phyloP scores from a whole-genome alignment of 495 filamentous ascomycete genomes.

The Aspergillus panamensis region DNA sequence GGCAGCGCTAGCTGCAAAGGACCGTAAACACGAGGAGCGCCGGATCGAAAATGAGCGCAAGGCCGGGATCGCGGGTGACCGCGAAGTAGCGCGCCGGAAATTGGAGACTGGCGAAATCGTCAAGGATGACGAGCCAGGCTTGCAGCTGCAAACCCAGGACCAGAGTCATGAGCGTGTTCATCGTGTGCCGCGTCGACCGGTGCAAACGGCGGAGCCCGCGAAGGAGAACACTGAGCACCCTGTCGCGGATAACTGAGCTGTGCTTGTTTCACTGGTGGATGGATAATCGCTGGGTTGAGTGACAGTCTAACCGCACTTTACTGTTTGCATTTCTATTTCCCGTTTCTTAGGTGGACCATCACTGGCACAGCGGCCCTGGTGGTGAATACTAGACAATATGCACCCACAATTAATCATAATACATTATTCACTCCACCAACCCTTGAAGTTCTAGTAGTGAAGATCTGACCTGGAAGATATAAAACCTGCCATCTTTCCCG shows the following conservation, averaged over 20 bases:
- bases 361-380: too few species aligned
- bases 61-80: conserved; percentile 37
- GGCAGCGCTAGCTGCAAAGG: conserved; percentile 53
- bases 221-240: neutral
- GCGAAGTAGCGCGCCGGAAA: conserved; percentile 31
- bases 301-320: too few species aligned
- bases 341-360: too few species aligned
- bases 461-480: too few species aligned
- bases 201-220: neutral
- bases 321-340: too few species aligned
- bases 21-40: conserved; percentile 48
- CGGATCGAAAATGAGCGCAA: conserved; percentile 47
- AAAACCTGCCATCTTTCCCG: too few species aligned
- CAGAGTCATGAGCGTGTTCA: neutral
- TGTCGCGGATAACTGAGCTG: neutral
- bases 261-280: neutral
- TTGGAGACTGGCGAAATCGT: conserved; percentile 27
- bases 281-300: neutral
- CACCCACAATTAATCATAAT: too few species aligned
- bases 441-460: too few species aligned
- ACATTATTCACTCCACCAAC: too few species aligned
- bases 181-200: neutral
- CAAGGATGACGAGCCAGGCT: neutral
- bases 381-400: too few species aligned
- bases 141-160: neutral